Evolutionary conservation across 495 filamentous ascomycete genomes (phyloP).

Genomic region (Trichoderma virens): DNA sequence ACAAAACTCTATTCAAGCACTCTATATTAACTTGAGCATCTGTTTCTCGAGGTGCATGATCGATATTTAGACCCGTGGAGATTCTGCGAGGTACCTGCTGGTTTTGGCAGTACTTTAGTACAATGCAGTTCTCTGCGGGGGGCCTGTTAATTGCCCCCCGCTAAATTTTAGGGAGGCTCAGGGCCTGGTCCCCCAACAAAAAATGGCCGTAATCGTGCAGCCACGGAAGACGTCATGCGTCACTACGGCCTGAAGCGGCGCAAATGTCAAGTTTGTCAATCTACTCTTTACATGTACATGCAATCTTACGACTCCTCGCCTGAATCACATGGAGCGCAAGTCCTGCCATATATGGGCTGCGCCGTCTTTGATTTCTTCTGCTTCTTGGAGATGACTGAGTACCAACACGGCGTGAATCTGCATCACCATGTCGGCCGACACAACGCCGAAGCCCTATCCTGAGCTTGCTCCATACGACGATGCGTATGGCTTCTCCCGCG

Average conservation of each 20-base stretch:
- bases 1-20: no score
- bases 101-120: no score
- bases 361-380: neutral
- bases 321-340: neutral
- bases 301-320: neutral
- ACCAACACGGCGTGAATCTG: neutral
- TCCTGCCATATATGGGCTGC: neutral
- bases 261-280: neutral
- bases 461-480: neutral
- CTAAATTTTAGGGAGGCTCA: neutral
- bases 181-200: neutral
- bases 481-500: conserved; percentile 38
- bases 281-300: neutral
- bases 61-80: no score
- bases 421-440: neutral
- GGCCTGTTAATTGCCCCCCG: neutral
- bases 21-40: no score
- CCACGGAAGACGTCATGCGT: neutral
- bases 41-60: no score
- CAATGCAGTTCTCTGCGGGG: no score
- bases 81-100: no score
- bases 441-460: neutral
- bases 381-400: neutral
- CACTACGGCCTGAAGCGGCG: neutral
- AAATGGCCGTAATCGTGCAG: neutral